Base-by-base conservation (phyloP, 257 asterid species). In the Rauvolfia tetraphylla region DNA sequence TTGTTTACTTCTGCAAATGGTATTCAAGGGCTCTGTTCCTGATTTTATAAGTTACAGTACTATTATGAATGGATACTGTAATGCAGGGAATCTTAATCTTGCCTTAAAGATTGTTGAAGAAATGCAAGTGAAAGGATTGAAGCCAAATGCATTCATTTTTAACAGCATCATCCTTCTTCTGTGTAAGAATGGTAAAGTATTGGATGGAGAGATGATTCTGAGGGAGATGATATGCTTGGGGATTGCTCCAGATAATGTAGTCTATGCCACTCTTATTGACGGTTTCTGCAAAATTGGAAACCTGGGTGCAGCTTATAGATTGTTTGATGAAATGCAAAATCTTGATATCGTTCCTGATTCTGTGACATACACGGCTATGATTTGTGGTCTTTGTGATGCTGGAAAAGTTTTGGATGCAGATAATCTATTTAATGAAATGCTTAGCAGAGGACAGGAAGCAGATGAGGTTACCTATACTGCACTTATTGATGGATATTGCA, bases 401-500 rank as follows among this genome's bases (percentile, higher is more conserved):
- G 90, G 93, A 79, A 90, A 88, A 78, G 82, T 90, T 68, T 76
- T 74, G 36, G 98, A 95, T 84, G 99, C 98, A 34, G 86, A 90
- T 74, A 79, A 80, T 71, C 84, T 89, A 67, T 88, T 95, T 78
- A 83, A 81, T 74, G 94, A 86, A 87, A 91, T 95, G 98, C 77
- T 88, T 76, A 75, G 69, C 79, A 63, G 70, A 75, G 99, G 99
- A 72, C 80, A 89, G 72, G 87, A 88, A 77, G 85, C 90, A 15
- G 98, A 95, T 74, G 97, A 85, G 75, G 89, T 95, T 79, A 91
- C 95, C 73, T 95, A 92, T 78, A 91, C 99, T 8, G 58, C 95
- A 49, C 92, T 95, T 11, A 90, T 95, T 68, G 92, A 95, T 81
- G 98, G 96, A 79, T 87, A 92, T 76, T 90, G 98, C 87, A 95